Conservation (phyloP, 164 flowering plant genomes). For the Stephania japonica region DNA sequence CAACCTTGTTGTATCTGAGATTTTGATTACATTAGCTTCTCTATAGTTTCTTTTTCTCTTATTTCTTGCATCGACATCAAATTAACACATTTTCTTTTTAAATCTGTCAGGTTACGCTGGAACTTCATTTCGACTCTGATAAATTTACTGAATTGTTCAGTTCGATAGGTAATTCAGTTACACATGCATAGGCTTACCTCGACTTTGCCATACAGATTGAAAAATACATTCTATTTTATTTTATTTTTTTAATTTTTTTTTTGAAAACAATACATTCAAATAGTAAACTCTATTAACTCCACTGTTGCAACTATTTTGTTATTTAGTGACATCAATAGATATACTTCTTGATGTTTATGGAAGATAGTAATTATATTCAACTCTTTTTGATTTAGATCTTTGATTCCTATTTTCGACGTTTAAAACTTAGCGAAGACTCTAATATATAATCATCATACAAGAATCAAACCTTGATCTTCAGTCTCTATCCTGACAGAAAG, state of each 20-base stretch:
- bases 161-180: constrained; percentile 25
- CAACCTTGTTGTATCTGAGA: not conserved
- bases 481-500: constrained; percentile 17
- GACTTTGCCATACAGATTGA: not conserved
- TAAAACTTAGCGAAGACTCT: too few species aligned
- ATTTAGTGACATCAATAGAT: too few species aligned
- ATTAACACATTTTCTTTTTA: not conserved
- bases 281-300: too few species aligned
- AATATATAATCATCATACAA: too few species aligned
- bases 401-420: too few species aligned
- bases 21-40: not conserved
- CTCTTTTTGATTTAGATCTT: too few species aligned
- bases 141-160: constrained; percentile 41
- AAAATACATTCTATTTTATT: too few species aligned
- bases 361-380: too few species aligned
- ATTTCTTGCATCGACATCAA: not conserved
- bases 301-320: too few species aligned
- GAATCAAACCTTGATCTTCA: not conserved
- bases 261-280: too few species aligned
- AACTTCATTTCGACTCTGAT: constrained; percentile 37
- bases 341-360: too few species aligned
- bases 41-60: not conserved
- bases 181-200: constrained; percentile 14
- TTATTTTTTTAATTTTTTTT: too few species aligned
- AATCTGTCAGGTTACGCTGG: constrained; percentile 60